Evolutionary conservation across 805 yeast genomes (phyloP).

Genomic region (Suhomyces tanzawaensis): DNA sequence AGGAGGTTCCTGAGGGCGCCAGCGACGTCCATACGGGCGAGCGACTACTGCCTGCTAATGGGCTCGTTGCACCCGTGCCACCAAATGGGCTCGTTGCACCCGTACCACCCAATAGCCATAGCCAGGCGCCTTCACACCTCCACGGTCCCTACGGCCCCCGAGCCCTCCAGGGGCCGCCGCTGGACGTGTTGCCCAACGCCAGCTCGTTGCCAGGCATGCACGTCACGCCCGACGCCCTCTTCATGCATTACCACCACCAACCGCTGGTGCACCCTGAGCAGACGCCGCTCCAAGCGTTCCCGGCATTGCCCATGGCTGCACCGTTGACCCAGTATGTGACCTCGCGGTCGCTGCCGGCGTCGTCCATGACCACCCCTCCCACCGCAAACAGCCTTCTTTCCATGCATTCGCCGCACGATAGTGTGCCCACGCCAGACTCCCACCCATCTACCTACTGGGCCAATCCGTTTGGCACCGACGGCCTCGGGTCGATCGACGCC

Average conservation of each 20-base stretch:
- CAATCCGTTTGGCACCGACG: background rate
- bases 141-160: background rate
- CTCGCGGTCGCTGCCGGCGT: background rate
- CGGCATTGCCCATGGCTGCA: background rate
- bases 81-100: background rate
- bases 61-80: background rate
- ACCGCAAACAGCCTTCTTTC: background rate
- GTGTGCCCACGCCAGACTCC: background rate
- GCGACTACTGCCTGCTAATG: too few species aligned
- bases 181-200: background rate
- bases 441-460: background rate
- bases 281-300: background rate
- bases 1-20: constrained; percentile 2
- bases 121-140: background rate
- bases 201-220: background rate
- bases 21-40: background rate
- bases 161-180: background rate
- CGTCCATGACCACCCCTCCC: background rate
- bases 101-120: background rate
- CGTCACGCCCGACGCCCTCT: background rate
- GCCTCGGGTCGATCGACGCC: background rate
- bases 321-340: background rate
- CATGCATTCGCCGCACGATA: background rate
- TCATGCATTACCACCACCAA: background rate
- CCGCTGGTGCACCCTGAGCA: background rate